Evolutionary conservation across 208 protist genomes (phyloP).

Genomic region (Leishmania aethiopica): DNA sequence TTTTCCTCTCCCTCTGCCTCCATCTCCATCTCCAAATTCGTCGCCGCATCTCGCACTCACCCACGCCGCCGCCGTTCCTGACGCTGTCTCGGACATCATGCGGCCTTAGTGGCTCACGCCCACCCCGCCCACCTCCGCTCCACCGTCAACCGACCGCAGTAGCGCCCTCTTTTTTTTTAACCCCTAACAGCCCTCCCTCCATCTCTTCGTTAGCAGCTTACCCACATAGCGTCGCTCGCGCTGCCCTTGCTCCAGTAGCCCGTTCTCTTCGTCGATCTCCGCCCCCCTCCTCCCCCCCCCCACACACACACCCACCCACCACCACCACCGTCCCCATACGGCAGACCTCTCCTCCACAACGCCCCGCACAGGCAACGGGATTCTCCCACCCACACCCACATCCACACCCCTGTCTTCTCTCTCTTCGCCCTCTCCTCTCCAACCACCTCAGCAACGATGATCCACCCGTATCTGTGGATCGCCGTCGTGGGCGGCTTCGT

Average conservation of each 20-base stretch:
- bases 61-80: not conserved
- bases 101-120: not conserved
- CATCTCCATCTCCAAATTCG: not conserved
- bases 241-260: no score
- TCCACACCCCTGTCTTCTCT: not conserved
- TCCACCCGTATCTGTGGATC: conserved; percentile 73
- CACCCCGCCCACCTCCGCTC: not conserved
- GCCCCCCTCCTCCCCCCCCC: no score
- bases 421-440: not conserved
- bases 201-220: no score
- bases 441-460: conserved; percentile 19
- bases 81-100: not conserved
- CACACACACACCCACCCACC: not conserved
- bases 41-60: not conserved
- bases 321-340: not conserved
- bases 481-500: conserved; percentile 67
- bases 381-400: not conserved
- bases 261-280: not conserved
- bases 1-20: not conserved
- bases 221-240: not conserved
- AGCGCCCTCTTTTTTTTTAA: no score
- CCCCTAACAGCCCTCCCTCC: no score
- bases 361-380: not conserved
- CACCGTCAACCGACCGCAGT: no score
- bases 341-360: not conserved